These are phyloP conservation scores for Morella rubra DNA, from an alignment of 306 rosid species.

Conservation along the genomic window DNA sequence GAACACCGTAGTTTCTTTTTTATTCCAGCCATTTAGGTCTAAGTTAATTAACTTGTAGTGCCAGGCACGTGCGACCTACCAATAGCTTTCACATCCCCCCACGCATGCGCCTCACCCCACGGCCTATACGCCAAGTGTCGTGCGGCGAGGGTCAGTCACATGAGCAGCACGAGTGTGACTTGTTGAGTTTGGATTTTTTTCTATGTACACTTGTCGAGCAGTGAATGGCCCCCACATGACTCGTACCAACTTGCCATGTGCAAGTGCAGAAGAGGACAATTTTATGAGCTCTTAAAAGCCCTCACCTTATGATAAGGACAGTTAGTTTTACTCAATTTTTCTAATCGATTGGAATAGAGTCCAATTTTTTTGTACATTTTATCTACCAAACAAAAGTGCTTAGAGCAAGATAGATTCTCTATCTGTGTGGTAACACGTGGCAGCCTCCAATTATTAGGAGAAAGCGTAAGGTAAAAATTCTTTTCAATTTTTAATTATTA, in stretches of 20 bases:
- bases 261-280: constrained; percentile 34
- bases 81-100: not conserved
- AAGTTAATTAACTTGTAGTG: not conserved
- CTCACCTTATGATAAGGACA: not conserved
- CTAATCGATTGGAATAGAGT: too few relatives aligned
- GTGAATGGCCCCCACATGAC: constrained; percentile 31
- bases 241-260: constrained; percentile 59
- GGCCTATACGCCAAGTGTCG: constrained; percentile 32
- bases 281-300: constrained; percentile 14
- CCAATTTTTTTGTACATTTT: not conserved
- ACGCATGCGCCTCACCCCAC: constrained; percentile 43
- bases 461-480: too few relatives aligned
- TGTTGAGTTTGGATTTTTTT: not conserved
- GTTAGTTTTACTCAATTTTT: not conserved
- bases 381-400: constrained; percentile 1
- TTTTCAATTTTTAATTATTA: not conserved
- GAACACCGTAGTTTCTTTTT: too few relatives aligned
- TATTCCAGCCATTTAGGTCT: not conserved
- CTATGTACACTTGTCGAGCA: constrained; percentile 27
- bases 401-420: constrained; percentile 19
- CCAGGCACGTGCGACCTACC: constrained; percentile 10
- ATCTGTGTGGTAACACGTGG: constrained; percentile 8
- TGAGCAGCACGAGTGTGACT: constrained; percentile 19
- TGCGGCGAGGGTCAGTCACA: not conserved
- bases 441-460: constrained; percentile 23